Evolutionary conservation across 2,329 filamentous ascomycete genomes (phyloP), one percentile per base, ranked within the genome.

Genomic region (Xylariaceae sp.): DNA sequence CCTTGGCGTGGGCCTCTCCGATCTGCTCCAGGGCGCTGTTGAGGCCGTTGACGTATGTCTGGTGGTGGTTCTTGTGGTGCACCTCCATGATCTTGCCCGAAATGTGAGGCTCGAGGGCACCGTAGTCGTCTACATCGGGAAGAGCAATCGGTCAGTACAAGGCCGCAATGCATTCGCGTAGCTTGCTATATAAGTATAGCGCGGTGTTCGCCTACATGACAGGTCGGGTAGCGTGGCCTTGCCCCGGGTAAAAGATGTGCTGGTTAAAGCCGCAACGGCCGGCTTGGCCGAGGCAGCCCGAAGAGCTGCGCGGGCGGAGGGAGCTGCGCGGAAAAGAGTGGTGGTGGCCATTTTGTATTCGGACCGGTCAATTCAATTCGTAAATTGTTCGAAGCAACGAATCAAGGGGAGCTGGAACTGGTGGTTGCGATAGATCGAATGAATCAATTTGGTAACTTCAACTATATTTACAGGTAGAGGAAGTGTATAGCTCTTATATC

Each of bases 201-300:
- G 21, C 17, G 24, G 24, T 19, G 13, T n/a, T 30, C 12, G 61
- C 76, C 48, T 73, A 87, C 83, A 88, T 55, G 78, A 62, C 9
- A 97, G 81, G 59, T 96, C 89, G 49, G 92, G 92, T 29, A 98
- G 83, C 29, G 89, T 95, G 36, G 86, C 90, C 74, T 96, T 96
- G 68, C 79, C 81, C 57, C 88, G 82, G 54, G 83, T 75, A 59
- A 94, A 94, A 61, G 76, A 84, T 54, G 82, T 83, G 64, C 79
- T 78, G 50, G 83, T 79, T 59, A 85, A 70, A 58, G 81, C 77
- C 54, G 78, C 74, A 56, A 63, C 60, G 40, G 72, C 66, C 48
- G 75, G 73, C 61, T 76, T 78, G 36, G 33, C 23, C 43, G 78
- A 70, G 57, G 78, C 76, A 56, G 82, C 76, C 57, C 85, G 78